A percentile compares a stretch with the other conserved stretches of the same genome.
Evolutionary conservation across 768 basidiomycete genomes (phyloP).

Genomic region (Suillus cothurnatus): DNA sequence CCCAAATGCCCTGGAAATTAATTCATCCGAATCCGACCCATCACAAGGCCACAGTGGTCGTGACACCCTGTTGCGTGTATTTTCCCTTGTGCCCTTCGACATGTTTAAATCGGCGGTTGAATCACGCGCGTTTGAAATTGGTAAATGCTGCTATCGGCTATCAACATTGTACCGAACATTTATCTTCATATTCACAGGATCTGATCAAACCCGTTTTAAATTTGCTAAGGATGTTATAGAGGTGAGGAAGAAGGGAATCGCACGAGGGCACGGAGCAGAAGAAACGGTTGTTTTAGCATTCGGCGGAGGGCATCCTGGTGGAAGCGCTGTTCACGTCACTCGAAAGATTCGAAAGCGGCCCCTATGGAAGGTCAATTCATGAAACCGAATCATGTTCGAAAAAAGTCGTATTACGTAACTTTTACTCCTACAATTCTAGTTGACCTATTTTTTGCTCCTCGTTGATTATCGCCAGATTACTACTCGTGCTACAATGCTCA

Average conservation of each 20-base stretch:
- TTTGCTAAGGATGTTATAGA: constrained; percentile 92
- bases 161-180: constrained; percentile 11
- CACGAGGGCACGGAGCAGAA: constrained; percentile 70
- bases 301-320: constrained; percentile 66
- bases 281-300: constrained; percentile 94
- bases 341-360: constrained; percentile 85
- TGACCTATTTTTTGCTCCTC: constrained; percentile 17
- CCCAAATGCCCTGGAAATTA: constrained; percentile 63
- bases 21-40: constrained; percentile 41
- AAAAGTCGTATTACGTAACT: constrained; percentile 31
- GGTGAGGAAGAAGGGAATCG: constrained; percentile 75
- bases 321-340: constrained; percentile 84
- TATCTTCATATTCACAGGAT: constrained; percentile 46
- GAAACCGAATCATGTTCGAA: constrained; percentile 37
- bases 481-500: background rate
- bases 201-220: constrained; percentile 86
- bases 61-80: constrained; percentile 73
- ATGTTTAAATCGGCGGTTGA: constrained; percentile 84
- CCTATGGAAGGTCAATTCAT: constrained; percentile 81
- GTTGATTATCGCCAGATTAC: constrained; percentile 3
- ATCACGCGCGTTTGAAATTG: constrained; percentile 78
- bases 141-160: constrained; percentile 41
- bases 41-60: constrained; percentile 48
- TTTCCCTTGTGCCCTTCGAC: constrained; percentile 82
- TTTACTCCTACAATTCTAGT: constrained; percentile 19